These are phyloP conservation scores for Backusella psychrophila DNA, from an alignment of 192 early-diverging fungal genomes.

Conservation along the genomic window DNA sequence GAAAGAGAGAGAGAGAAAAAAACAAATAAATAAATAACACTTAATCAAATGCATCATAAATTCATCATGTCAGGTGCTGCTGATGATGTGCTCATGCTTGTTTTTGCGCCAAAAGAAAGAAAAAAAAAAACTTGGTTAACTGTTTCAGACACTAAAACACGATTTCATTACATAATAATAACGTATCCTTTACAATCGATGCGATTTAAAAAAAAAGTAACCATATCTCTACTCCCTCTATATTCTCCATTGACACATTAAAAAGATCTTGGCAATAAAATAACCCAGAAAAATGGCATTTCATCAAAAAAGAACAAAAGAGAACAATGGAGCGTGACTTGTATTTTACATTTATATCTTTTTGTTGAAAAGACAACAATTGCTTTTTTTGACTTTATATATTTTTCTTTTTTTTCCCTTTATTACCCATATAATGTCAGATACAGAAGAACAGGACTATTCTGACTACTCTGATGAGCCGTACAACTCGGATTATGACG, in stretches of 20 bases:
- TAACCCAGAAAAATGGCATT: too few relatives aligned
- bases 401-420: neutral
- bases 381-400: neutral
- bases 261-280: too few relatives aligned
- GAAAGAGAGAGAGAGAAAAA: neutral
- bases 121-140: neutral
- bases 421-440: neutral
- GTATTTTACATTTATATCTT: neutral
- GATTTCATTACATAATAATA: too few relatives aligned
- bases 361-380: neutral
- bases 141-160: neutral
- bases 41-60: neutral
- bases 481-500: neutral
- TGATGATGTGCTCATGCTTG: constrained; percentile 5
- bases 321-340: neutral
- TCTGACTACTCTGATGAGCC: neutral
- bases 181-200: too few relatives aligned
- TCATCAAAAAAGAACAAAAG: neutral
- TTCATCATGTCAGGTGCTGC: neutral
- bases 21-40: neutral
- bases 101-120: neutral
- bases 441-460: neutral
- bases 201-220: neutral
- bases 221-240: too few relatives aligned
- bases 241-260: too few relatives aligned